Percentiles rank a stretch among this genome's conserved stretches.
These are phyloP conservation scores for Neonectria faginata DNA, from an alignment of 2,329 filamentous ascomycete genomes.

Conservation along the genomic window DNA sequence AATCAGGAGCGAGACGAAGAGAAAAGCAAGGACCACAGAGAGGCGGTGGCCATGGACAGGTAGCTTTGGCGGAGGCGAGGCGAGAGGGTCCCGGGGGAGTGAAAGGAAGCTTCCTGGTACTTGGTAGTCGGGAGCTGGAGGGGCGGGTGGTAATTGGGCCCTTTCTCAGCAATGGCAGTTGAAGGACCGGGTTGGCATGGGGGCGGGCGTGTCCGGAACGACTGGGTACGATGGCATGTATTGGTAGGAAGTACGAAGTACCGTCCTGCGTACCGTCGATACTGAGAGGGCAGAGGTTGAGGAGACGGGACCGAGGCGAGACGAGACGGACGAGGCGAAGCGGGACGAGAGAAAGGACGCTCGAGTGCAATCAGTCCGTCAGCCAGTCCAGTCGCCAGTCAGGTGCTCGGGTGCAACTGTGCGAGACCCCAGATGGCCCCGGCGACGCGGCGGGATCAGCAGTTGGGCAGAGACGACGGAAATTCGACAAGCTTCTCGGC, in stretches of 20 bases:
- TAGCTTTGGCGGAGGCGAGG: constrained; percentile 47
- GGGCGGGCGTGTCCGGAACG: constrained; percentile 48
- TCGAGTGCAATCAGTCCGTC: constrained; percentile 30
- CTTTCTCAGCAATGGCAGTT: constrained; percentile 44
- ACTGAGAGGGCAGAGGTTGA: constrained; percentile 39
- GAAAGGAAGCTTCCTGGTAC: constrained; percentile 48
- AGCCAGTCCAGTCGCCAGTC: constrained; percentile 19
- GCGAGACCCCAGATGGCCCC: constrained; percentile 35
- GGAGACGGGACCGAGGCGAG: constrained; percentile 9
- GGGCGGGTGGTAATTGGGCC: constrained; percentile 48
- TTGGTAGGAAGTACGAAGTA: constrained; percentile 35
- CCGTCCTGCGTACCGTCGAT: constrained; percentile 35
- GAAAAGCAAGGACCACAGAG: constrained; percentile 54
- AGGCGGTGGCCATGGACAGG: constrained; percentile 49
- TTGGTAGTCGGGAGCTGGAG: constrained; percentile 45
- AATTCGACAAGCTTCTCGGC: constrained; percentile 45
- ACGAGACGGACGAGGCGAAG: constrained; percentile 12
- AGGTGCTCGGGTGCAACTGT: constrained; percentile 15
- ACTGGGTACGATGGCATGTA: constrained; percentile 47
- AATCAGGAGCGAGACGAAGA: constrained; percentile 52
- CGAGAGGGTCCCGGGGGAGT: constrained; percentile 43
- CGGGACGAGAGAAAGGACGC: constrained; percentile 26
- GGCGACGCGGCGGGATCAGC: constrained; percentile 46
- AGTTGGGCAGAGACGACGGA: constrained; percentile 48
- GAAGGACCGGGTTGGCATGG: constrained; percentile 46